Percentiles rank a stretch among this genome's conserved stretches.
phyloP scores from a whole-genome alignment of 73 alveolate species.

The Paramecium octaurelia region DNA sequence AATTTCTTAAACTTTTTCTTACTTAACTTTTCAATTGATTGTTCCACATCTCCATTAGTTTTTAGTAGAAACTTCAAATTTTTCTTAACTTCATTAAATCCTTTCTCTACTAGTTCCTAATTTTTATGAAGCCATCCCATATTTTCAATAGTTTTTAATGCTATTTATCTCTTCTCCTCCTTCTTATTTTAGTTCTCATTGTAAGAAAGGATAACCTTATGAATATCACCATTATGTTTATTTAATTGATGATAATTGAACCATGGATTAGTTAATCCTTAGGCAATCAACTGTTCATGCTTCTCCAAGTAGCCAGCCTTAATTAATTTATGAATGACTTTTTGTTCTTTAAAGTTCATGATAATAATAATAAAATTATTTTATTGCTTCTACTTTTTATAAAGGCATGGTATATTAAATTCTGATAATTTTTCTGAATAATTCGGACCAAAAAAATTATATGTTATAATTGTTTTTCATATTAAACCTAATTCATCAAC shows the following conservation, averaged over 20 bases:
- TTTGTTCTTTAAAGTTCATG: background rate
- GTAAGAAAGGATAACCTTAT: background rate
- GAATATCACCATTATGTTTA: background rate
- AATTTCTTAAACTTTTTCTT: background rate
- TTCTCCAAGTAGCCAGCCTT: background rate
- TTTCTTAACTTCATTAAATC: background rate
- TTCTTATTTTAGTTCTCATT: background rate
- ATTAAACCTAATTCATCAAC: background rate
- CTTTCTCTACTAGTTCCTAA: background rate
- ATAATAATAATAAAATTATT: background rate
- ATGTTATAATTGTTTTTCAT: too few species aligned
- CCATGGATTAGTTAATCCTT: slow-evolving; percentile 7
- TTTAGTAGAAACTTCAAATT: background rate
- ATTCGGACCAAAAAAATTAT: background rate
- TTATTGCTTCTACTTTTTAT: slow-evolving; percentile 4
- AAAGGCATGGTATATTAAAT: background rate
- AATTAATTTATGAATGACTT: background rate
- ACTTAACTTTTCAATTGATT: background rate
- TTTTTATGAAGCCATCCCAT: background rate
- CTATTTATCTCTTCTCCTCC: background rate
- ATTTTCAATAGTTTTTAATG: background rate
- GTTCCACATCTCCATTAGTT: background rate
- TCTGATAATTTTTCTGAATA: background rate
- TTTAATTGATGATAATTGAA: background rate
- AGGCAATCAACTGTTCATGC: background rate